These are phyloP conservation scores for Calamus simplicifolius DNA, from an alignment of 176 grass and related monocot genomes.

Conservation along the genomic window DNA sequence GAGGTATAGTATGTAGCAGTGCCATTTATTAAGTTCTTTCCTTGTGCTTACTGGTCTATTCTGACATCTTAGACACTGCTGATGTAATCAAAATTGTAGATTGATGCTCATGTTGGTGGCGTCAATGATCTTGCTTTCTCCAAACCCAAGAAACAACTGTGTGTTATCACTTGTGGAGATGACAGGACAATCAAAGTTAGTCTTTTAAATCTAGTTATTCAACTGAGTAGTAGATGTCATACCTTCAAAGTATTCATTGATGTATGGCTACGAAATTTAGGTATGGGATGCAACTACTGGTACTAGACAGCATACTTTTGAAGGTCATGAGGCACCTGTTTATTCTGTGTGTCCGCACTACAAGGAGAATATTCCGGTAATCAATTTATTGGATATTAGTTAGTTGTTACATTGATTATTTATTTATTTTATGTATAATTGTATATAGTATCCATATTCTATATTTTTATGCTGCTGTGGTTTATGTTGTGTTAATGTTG, in stretches of 20 bases:
- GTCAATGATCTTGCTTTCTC: conserved; percentile 98
- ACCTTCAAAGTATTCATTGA: conserved; percentile 11
- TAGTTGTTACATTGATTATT: too few relatives aligned
- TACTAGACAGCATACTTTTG: conserved; percentile 75
- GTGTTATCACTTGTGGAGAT: conserved; percentile 96
- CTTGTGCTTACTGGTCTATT: conserved; percentile 10
- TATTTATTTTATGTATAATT: too few relatives aligned
- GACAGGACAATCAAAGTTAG: conserved; percentile 91
- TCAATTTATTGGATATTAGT: too few relatives aligned
- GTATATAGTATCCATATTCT: too few relatives aligned
- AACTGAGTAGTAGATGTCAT: background rate
- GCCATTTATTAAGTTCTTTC: conserved; percentile 1
- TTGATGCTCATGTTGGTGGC: conserved; percentile 94
- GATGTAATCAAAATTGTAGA: conserved; percentile 35
- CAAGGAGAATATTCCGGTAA: conserved; percentile 94
- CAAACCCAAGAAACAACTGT: conserved; percentile 89
- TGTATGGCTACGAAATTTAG: conserved; percentile 33
- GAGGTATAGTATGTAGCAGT: conserved; percentile 44
- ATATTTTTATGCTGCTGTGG: background rate
- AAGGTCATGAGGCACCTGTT: conserved; percentile 98
- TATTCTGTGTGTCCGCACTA: conserved; percentile 97
- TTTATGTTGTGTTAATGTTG: conserved; percentile 2
- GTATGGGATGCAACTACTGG: conserved; percentile 92
- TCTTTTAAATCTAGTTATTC: background rate
- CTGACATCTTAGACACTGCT: conserved; percentile 20